These are phyloP conservation scores for Saturnispora galanensis DNA, from an alignment of 805 yeast genomes.

Conservation along the genomic window DNA sequence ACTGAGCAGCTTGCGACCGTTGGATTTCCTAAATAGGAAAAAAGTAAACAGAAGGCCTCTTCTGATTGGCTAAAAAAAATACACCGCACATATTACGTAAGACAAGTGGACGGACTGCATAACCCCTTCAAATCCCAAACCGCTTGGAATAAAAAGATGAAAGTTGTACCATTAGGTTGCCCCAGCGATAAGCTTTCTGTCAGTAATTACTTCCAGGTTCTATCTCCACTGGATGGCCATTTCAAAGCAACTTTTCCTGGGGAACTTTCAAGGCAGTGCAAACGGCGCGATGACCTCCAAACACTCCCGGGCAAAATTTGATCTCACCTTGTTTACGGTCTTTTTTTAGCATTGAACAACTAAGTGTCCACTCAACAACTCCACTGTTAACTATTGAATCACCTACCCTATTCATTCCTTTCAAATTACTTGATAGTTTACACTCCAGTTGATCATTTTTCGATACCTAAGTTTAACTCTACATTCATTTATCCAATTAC, in stretches of 20 bases:
- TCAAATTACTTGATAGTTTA: constrained; percentile 7
- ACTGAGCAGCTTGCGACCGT: background rate
- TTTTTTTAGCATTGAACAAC: too few species aligned
- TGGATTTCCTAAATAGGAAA: constrained; percentile 2
- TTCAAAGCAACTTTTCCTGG: background rate
- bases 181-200: too few species aligned
- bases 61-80: constrained; percentile 4
- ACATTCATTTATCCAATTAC: background rate
- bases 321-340: too few species aligned
- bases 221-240: background rate
- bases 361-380: background rate
- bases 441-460: background rate
- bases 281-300: background rate
- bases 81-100: background rate
- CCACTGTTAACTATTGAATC: constrained; percentile 5
- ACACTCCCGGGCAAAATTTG: background rate
- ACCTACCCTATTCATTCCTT: constrained; percentile 10
- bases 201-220: background rate
- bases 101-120: too few species aligned
- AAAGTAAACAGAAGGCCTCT: background rate
- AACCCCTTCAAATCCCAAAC: too few species aligned
- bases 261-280: too few species aligned
- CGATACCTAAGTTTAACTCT: constrained; percentile 3
- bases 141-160: too few species aligned
- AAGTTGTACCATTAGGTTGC: too few species aligned